phyloP scores from a whole-genome alignment of 805 yeast species.

The Limtongia smithiae region DNA sequence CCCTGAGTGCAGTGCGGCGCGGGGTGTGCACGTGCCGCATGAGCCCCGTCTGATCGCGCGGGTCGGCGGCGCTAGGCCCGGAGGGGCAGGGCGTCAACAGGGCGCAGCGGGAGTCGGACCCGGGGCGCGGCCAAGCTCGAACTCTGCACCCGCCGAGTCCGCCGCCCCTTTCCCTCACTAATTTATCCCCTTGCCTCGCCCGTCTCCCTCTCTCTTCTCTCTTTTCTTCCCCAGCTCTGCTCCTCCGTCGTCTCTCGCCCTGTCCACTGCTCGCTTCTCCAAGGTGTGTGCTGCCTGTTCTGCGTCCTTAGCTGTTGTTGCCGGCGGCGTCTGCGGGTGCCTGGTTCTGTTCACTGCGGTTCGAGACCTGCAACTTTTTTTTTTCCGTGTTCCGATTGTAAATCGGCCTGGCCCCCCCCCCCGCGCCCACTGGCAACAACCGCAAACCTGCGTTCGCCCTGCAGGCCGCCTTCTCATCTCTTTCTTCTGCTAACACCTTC shows the following conservation, averaged over 20 bases:
- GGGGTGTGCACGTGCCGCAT: too few relatives aligned
- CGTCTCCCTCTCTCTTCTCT: slow-evolving; percentile 3
- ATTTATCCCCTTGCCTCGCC: slow-evolving; percentile 1
- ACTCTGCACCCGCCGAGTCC: neutral
- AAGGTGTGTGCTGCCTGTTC: neutral
- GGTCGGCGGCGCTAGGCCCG: neutral
- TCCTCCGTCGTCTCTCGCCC: slow-evolving; percentile 1
- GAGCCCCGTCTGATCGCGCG: neutral
- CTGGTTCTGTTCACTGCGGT: neutral
- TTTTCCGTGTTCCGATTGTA: neutral
- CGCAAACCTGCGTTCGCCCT: too few relatives aligned
- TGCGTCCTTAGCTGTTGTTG: neutral
- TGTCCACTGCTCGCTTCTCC: neutral
- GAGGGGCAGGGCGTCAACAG: neutral
- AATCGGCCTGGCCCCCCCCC: neutral
- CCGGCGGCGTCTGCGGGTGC: neutral
- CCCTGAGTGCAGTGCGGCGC: too few relatives aligned
- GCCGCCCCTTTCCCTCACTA: neutral
- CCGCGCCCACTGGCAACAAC: neutral
- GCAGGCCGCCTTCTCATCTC: neutral
- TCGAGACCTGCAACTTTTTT: too few relatives aligned
- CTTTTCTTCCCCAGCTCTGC: slow-evolving; percentile 6
- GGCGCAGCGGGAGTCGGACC: neutral
- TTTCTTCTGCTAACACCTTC: neutral
- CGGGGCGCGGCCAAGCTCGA: neutral